These are phyloP conservation scores for Primulina eburnea DNA, from an alignment of 257 asterid species.

Conservation along the genomic window DNA sequence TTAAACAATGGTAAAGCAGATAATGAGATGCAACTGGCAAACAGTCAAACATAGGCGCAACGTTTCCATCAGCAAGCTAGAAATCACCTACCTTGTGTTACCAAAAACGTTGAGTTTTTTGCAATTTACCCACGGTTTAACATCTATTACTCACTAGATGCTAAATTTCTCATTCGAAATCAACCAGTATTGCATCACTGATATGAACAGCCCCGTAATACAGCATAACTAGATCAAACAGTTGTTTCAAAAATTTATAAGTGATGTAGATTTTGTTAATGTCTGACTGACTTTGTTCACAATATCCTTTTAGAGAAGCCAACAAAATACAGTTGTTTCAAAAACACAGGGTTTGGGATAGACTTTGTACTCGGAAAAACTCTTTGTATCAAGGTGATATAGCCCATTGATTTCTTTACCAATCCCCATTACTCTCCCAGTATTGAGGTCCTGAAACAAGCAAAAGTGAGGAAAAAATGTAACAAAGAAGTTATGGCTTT, in stretches of 20 bases:
- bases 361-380: too few species aligned
- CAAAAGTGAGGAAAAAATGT: too few species aligned
- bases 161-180: conserved; percentile 19
- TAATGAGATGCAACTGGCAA: not conserved
- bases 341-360: too few species aligned
- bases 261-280: too few species aligned
- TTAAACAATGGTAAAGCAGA: not conserved
- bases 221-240: conserved; percentile 3
- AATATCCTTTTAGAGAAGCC: too few species aligned
- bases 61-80: conserved; percentile 11
- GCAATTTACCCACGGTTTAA: conserved; percentile 1
- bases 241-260: not conserved
- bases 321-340: too few species aligned
- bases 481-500: too few species aligned
- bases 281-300: too few species aligned
- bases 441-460: too few species aligned
- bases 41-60: not conserved
- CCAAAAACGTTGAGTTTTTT: not conserved
- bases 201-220: not conserved
- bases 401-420: too few species aligned
- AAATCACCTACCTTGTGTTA: conserved; percentile 9
- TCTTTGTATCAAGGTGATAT: too few species aligned
- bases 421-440: too few species aligned
- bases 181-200: conserved; percentile 9
- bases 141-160: not conserved